Conservation (phyloP, 1,284 basidiomycete genomes). For the Boletellus dicymbophilus region DNA sequence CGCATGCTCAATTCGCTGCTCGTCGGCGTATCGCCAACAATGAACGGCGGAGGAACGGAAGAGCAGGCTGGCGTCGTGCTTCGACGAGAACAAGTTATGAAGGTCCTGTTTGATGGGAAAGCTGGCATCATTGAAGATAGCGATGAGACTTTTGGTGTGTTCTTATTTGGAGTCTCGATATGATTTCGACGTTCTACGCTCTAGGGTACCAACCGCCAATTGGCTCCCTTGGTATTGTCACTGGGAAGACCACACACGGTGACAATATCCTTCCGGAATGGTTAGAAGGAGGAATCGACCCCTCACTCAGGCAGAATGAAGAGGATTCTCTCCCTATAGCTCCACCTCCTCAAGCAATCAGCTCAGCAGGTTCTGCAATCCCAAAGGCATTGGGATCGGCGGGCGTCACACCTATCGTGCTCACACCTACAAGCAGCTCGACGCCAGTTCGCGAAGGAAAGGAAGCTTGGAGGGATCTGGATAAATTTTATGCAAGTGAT, state of each 20-base stretch:
- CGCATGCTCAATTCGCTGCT: conserved; percentile 79
- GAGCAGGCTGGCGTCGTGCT: conserved; percentile 73
- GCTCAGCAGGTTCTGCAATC: conserved; percentile 32
- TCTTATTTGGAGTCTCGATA: neutral
- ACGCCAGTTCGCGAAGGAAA: conserved; percentile 45
- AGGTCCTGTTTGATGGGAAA: conserved; percentile 81
- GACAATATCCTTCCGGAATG: conserved; percentile 56
- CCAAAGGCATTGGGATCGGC: conserved; percentile 19
- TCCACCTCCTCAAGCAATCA: conserved; percentile 38
- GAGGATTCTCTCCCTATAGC: conserved; percentile 49
- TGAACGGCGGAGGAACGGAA: conserved; percentile 29
- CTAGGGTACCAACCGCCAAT: conserved; percentile 48
- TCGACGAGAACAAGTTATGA: conserved; percentile 76
- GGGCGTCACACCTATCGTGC: conserved; percentile 43
- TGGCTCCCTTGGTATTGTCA: conserved; percentile 60
- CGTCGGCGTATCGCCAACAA: conserved; percentile 37
- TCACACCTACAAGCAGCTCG: conserved; percentile 50
- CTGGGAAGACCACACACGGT: conserved; percentile 47
- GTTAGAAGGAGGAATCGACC: conserved; percentile 61
- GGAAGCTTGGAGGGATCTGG: conserved; percentile 59
- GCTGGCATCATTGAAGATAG: conserved; percentile 41
- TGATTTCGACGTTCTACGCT: conserved; percentile 1
- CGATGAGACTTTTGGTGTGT: conserved; percentile 30
- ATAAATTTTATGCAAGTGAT: conserved; percentile 64
- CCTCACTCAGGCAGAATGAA: conserved; percentile 53